Evolutionary conservation across 2,329 filamentous ascomycete species (phyloP), one percentile per base, ranked within the genome.

Genomic region (Endocalyx cinctus): DNA sequence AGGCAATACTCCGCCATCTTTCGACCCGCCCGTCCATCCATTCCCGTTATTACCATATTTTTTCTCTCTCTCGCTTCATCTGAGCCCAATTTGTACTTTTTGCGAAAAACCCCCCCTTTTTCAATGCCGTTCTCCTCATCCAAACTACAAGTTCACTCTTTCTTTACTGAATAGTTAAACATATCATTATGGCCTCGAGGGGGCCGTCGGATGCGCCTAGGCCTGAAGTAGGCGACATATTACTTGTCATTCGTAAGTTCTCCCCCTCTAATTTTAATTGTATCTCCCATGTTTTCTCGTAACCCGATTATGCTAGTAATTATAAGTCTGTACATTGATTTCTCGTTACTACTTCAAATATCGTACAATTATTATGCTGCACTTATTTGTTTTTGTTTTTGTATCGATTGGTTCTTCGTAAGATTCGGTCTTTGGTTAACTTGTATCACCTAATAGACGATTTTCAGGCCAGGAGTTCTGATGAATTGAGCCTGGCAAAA

Each of bases 401-500:
- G 13, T 16, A 14, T 31, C 17, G 5, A 29, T 11, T 29, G n/a
- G n/a, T n/a, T n/a, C n/a, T n/a, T n/a, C n/a, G n/a, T n/a, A n/a
- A n/a, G n/a, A n/a, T n/a, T n/a, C n/a, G n/a, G n/a, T n/a, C n/a
- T n/a, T n/a, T n/a, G n/a, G n/a, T n/a, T n/a, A n/a, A n/a, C n/a
- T n/a, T n/a, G n/a, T n/a, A n/a, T n/a, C n/a, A n/a, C n/a, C n/a
- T n/a, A n/a, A 23, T 43, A 94, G 87, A 98, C 64, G 88, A 96
- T 63, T 97, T 98, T 60, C 70, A 81, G 48, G 89, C 90, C 37
- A 81, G 92, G 47, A 94, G 88, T 60, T 84, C 86, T 37, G 92
- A 98, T 64, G 92, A 98, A 70, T 72, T 98, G 54, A 94, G 79
- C 49, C 72, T 98, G 46, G 70, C 78, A 35, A 94, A 94, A 55